phyloP scores from a whole-genome alignment of 305 asterid species.

The Fraxinus baroniana region DNA sequence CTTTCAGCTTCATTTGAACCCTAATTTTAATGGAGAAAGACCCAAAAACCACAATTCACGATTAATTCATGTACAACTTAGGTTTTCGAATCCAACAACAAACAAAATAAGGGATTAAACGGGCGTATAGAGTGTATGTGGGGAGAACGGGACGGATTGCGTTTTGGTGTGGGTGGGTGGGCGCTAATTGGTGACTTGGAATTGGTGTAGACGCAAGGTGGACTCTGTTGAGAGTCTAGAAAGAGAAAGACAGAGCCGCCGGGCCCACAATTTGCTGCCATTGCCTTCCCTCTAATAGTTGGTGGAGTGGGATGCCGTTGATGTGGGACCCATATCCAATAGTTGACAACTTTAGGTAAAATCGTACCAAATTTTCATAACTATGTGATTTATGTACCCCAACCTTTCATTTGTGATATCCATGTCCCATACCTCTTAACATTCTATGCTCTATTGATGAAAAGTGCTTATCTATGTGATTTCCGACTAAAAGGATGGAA shows the following conservation, averaged over 20 bases:
- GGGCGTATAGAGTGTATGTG: slow-evolving; percentile 8
- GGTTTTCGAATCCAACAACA: not conserved
- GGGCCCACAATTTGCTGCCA: not conserved
- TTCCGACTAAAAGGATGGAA: not conserved
- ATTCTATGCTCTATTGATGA: not conserved
- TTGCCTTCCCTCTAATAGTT: not conserved
- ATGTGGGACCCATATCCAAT: not conserved
- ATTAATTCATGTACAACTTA: not conserved
- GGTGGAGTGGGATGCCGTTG: not conserved
- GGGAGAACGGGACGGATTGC: not conserved
- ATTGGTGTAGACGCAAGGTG: slow-evolving; percentile 9
- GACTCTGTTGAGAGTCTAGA: slow-evolving; percentile 1
- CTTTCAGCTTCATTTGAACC: slow-evolving; percentile 31
- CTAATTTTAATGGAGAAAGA: not conserved
- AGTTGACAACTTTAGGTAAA: not conserved
- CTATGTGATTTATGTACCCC: not conserved
- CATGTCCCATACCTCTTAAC: not conserved
- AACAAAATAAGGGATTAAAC: not conserved
- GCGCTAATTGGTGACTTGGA: slow-evolving; percentile 25
- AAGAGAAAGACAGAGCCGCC: slow-evolving; percentile 2
- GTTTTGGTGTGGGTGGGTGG: slow-evolving; percentile 11
- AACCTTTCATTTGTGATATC: not conserved
- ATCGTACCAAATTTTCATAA: not conserved
- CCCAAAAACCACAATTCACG: not conserved
- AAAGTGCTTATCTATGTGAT: not conserved